Percentiles rank a stretch among this genome's conserved stretches.
Conservation (phyloP, 805 yeast genomes). For the Debaryomyces castellii region DNA sequence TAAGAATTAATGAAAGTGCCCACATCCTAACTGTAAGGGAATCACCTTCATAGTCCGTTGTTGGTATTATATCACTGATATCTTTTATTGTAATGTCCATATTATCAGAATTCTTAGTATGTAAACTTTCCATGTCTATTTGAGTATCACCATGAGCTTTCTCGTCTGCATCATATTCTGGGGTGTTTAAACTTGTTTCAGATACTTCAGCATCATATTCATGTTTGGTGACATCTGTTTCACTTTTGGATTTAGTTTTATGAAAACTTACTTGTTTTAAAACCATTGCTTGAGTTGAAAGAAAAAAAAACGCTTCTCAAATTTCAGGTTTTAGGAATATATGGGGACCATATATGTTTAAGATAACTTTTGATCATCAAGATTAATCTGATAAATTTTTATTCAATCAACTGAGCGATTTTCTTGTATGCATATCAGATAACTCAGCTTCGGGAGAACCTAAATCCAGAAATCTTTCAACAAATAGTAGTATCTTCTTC, state of each 20-base stretch:
- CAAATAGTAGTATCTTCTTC: too few species aligned
- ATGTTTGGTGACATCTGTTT: not conserved
- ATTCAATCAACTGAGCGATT: not conserved
- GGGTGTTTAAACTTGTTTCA: not conserved
- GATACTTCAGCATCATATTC: not conserved
- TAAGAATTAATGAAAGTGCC: slow-evolving; percentile 16
- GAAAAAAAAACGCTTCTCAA: too few species aligned
- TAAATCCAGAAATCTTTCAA: too few species aligned
- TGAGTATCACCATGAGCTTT: not conserved
- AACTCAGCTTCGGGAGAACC: not conserved
- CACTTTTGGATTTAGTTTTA: not conserved
- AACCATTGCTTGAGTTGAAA: too few species aligned
- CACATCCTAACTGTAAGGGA: slow-evolving; percentile 15
- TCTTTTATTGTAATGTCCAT: slow-evolving; percentile 8
- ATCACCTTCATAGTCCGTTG: slow-evolving; percentile 6
- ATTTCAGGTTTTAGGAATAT: too few species aligned
- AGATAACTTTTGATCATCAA: not conserved
- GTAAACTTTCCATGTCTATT: not conserved
- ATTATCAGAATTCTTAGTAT: slow-evolving; percentile 1
- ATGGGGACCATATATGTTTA: not conserved
- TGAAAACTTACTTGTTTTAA: not conserved
- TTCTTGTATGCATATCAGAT: not conserved
- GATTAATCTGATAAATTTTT: not conserved
- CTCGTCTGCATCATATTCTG: not conserved
- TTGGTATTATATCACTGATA: slow-evolving; percentile 8